Base-by-base conservation (phyloP, 257 asterid genomes). In the Schizonepeta tenuifolia region DNA sequence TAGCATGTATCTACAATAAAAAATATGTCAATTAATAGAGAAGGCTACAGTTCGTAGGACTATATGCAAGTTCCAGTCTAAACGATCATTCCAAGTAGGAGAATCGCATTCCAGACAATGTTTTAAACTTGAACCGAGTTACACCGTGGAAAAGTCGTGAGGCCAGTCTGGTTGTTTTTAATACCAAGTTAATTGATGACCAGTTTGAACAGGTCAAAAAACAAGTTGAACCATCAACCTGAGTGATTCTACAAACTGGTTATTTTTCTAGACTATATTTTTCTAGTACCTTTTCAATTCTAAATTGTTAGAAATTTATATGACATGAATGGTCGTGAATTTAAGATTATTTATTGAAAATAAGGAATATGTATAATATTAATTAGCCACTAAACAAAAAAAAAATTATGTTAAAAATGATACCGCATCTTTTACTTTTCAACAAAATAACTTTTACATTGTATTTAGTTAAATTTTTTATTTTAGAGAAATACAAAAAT, bases 1-100 rank as follows among this genome's bases (percentile, higher is more conserved):
- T 60, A 95, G 87, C 98, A 90, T 89, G 81, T 94, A 91, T 73
- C 99, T 94, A 82, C 86, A 84, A 40, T 66, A 55, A 21, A 3
- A 57, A 36, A 78, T 49, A 24, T 61, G 55, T 64, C 64, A 24
- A 28, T 62, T 76, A 40, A 55, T 51, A 50, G 47, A 36, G 65
- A 54, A 67, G 60, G 58, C 53, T 38, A 55, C n/a, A 31, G 18
- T 41, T 58, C 49, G 66, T 67, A 15, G 26, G 47, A 57, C 14
- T 13, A 28, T 38, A 51, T 59, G 67, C 26, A 57, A 57, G 22
- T 56, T 44, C 74, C 46, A 71, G 20, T 64, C 26, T 46, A 60
- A 36, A 71, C 44, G 17, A 69, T 64, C 44, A 54, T 62, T 74
- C 66, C 66, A 59, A 24, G 71, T 57, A 65, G 58, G 58, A 46